Base-by-base conservation (phyloP, 805 yeast species). In the Barnettozyma vustinii region DNA sequence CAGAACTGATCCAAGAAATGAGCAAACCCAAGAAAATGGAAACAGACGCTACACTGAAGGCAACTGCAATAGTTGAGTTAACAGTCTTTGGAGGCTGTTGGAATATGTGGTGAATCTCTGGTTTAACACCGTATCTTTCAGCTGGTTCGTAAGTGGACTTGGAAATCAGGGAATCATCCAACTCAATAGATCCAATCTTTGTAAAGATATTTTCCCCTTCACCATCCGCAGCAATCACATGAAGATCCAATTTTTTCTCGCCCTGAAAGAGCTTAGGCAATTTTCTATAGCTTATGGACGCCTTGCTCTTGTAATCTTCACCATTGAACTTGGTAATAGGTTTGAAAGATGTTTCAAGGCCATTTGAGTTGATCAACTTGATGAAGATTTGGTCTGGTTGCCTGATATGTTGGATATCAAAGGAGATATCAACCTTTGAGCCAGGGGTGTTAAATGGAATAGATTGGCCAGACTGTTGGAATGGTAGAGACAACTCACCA, bases 51-150 rank as follows among this genome's bases (percentile, higher is more conserved):
- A 50, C 27, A 2, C 59, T 50, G 46, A 61, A 61, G 0, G 39
- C 35, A 15, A 58, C 4, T 1, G 65, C 59, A 36, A 60, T 50
- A 3, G 30, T 15, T 2, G 58, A 6, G 41, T 51, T 50, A 6
- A 59, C 64, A 1, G 54, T 52, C 47, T 53, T 52, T 47, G 61
- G 58, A 9, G 62, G 42, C 16, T 45, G 25, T 21, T 56, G 49
- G 53, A 61, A 61, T 30, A 61, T 53, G 49, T 61, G 64, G 40
- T 56, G 58, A 45, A 61, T 61, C 47, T 61, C 65, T 12, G 58
- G 58, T 47, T 56, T 53, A 15, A 53, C 40, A 9, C 52, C 59
- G 37, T 56, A 59, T 49, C 53, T 59, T 36, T 52, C 51, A 9
- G 58, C 44, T 36, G 54, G 55, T 6, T 33, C 27, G 41, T 55